Evolutionary conservation across 139 green algal species (phyloP).

Genomic region (Asterochloris sp.): DNA sequence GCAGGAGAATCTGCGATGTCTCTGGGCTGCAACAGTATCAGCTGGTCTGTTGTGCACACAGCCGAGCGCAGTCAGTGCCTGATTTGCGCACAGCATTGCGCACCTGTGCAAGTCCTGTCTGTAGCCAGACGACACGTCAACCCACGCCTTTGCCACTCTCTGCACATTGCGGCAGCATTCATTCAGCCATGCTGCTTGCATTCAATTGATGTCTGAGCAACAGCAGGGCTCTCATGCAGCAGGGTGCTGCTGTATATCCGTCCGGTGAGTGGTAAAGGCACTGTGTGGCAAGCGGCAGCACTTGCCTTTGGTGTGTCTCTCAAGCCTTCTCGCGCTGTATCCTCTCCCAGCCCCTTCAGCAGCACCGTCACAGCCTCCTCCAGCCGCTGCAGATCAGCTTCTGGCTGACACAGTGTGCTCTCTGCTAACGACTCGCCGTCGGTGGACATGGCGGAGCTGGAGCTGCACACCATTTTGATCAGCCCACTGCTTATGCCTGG

Average conservation of each 20-base stretch:
- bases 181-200: too few species aligned
- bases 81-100: not conserved
- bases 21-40: too few species aligned
- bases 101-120: slow-evolving; percentile 47
- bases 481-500: too few species aligned
- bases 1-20: too few species aligned
- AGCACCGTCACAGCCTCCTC: slow-evolving; percentile 54
- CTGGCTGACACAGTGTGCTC: not conserved
- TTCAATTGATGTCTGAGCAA: not conserved
- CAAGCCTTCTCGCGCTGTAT: slow-evolving; percentile 74
- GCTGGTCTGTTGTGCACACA: too few species aligned
- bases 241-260: too few species aligned
- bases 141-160: slow-evolving; percentile 87
- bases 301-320: slow-evolving; percentile 84
- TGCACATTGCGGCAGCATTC: slow-evolving; percentile 32
- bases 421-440: too few species aligned
- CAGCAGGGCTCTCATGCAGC: not conserved
- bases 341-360: slow-evolving; percentile 75
- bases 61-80: too few species aligned
- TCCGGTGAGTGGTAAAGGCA: not conserved
- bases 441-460: too few species aligned
- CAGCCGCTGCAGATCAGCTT: slow-evolving; percentile 19
- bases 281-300: not conserved
- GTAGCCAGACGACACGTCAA: slow-evolving; percentile 74
- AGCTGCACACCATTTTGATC: too few species aligned